phyloP scores from a whole-genome alignment of 2,329 filamentous ascomycete species.

The Didymella glomerata region DNA sequence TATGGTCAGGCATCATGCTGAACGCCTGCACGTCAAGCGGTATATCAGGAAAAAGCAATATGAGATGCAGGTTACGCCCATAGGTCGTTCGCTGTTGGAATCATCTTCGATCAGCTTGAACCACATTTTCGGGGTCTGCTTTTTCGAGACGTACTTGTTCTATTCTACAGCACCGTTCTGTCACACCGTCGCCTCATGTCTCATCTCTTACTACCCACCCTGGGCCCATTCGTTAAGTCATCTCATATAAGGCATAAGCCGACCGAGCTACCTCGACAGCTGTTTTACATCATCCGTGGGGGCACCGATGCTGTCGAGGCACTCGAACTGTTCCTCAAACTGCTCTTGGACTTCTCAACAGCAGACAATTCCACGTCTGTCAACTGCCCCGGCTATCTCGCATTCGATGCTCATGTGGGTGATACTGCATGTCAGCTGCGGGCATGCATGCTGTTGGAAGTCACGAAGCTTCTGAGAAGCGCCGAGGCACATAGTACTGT shows the following conservation, averaged over 20 bases:
- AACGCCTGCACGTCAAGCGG: not conserved
- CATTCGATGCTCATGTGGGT: slow-evolving; percentile 18
- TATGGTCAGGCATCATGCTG: not conserved
- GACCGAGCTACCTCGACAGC: slow-evolving; percentile 12
- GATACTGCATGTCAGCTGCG: slow-evolving; percentile 20
- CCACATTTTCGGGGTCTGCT: too few relatives aligned
- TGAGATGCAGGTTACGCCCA: not conserved
- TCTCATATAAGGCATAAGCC: slow-evolving; percentile 1
- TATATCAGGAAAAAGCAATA: not conserved
- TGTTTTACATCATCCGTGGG: slow-evolving; percentile 15
- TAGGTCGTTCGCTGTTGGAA: not conserved
- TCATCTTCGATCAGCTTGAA: too few relatives aligned
- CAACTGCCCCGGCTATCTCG: not conserved
- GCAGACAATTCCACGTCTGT: not conserved
- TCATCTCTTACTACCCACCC: not conserved
- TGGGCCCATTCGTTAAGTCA: not conserved
- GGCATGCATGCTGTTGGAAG: slow-evolving; percentile 18
- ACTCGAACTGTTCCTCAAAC: not conserved
- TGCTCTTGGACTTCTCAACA: not conserved
- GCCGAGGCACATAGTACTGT: not conserved
- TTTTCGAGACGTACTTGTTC: too few relatives aligned
- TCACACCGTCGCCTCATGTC: not conserved
- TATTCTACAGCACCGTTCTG: too few relatives aligned
- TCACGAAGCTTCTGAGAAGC: not conserved
- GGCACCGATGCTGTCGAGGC: slow-evolving; percentile 10